phyloP scores from a whole-genome alignment of 2,329 filamentous ascomycete species.

The Metarhizium sp. region DNA sequence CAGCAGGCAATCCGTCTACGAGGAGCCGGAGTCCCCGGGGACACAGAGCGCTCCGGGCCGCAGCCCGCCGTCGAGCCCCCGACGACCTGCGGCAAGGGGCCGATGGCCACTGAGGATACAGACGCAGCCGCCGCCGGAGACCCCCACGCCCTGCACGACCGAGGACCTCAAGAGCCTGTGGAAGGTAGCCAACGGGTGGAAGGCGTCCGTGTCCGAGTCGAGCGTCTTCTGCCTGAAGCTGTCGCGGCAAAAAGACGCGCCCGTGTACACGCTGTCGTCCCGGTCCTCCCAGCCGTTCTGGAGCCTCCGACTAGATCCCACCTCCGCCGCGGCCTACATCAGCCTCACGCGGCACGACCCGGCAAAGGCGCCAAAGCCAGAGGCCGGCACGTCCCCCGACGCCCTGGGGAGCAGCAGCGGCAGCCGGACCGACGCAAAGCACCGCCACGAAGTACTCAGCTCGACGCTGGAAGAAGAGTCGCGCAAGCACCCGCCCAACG shows the following conservation, averaged over 20 bases:
- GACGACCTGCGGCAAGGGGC: constrained; percentile 10
- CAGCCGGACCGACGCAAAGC: constrained; percentile 27
- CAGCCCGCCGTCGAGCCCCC: constrained; percentile 13
- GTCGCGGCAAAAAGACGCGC: constrained; percentile 47
- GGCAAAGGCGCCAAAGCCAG: constrained; percentile 33
- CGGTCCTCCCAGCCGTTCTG: constrained; percentile 52
- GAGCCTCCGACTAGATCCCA: constrained; percentile 53
- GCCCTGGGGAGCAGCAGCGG: constrained; percentile 17
- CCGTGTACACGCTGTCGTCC: constrained; percentile 58
- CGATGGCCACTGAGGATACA: constrained; percentile 22
- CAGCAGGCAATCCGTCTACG: constrained; percentile 51
- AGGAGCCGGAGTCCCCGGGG: constrained; percentile 10
- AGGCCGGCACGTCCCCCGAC: constrained; percentile 7
- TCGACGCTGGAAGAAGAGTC: constrained; percentile 49
- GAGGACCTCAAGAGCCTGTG: constrained; percentile 57
- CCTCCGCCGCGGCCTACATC: constrained; percentile 53
- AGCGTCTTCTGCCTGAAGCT: constrained; percentile 50
- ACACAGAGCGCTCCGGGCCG: background rate
- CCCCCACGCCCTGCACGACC: constrained; percentile 43
- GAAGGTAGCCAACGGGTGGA: constrained; percentile 63
- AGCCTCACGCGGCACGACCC: constrained; percentile 52
- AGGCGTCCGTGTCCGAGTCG: constrained; percentile 49
- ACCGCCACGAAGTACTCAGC: constrained; percentile 48
- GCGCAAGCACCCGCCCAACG: constrained; percentile 43
- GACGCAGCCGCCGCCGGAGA: constrained; percentile 29